Evolutionary conservation across 345 rosid species (phyloP), one percentile per base, ranked within the genome.

Genomic region (Punica granatum): DNA sequence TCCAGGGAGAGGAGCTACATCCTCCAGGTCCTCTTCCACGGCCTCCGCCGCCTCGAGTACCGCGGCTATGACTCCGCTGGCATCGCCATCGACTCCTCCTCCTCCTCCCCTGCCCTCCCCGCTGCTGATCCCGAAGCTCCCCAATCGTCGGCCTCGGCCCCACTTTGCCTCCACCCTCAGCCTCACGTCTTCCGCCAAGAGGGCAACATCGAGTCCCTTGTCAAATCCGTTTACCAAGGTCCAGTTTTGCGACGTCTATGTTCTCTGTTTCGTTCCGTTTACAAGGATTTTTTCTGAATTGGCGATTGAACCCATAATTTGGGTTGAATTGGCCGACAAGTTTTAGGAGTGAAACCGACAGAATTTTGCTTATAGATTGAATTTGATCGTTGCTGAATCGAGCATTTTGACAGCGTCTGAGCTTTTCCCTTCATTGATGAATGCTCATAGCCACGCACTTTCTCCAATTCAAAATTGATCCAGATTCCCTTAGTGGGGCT

Each of bases 1-100:
- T 74, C 68, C 68, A 75, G 88, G 75, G 96, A 93, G 66, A 76
- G 97, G 74, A 80, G 94, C 8, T 85, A 82, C 79, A 86, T 93
- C 76, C 92, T 93, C 42, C 88, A 93, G 62, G 86, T 89, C 42
- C 94, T 93, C 68, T 90, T 93, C 84, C 89, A 90, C 74, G 98
- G 97, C 35, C 89, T 93, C 51, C 82, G 97, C 68, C 97, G 98
- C 62, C 90, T 93, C 64, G 98, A 93, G 81, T 90, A 90, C 86
- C 79, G 97, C 10, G 96, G 98, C 49, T 93, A 93, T 69, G 98
- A 93, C 72, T 93, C 97, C 16, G 89, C 98, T 9, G 97, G 98
- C 3, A 82, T 93, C 75, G 82, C 95, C 74, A 85, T 93, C 70
- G 98, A 93, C 61, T 69, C 79, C 64, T 74, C 74, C 46, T 21